Evolutionary conservation across 2,329 filamentous ascomycete species (phyloP), one percentile per base, ranked within the genome.

Genomic region (Colletotrichum sp.): DNA sequence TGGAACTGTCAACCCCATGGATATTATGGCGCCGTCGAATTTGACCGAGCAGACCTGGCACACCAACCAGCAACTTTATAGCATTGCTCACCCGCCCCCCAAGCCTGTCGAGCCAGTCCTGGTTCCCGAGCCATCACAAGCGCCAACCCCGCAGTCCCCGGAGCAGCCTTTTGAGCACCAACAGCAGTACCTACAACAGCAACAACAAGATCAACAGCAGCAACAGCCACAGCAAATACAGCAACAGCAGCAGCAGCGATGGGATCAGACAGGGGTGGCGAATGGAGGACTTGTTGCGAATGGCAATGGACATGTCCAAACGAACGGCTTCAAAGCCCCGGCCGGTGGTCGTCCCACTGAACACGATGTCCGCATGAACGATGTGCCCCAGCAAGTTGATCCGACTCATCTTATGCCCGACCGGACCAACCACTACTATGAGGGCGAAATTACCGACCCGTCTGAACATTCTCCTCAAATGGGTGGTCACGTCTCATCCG

Each of bases 1-100:
- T 5, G 88, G 87, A 39, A 90, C 88, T 6, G 88, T 89, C 12
- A 90, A 90, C 55, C 89, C 89, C 1, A 89, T 89, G 86, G 88
- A 89, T 65, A 87, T 90, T 34, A 90, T 90, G 89, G 87, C 85
- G 7, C 84, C 85, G 0, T 84, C 83, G 15, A 86, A 83, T 52
- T 78, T 80, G 10, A 80, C 82, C 32, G 85, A 86, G 76, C 83
- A 80, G 32, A 81, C 80, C 30, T 83, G 81, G 72, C 81, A 80
- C 76, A 78, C 83, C 21, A 79, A 84, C 30, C 83, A 84, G 52
- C 83, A 85, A 69, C 81, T 86, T 10, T 81, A 83, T 71, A 81
- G 82, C 65, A 80, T 85, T 26, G 80, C 83, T 66, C 39, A 73
- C 9, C 82, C 82, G 24, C 44, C 65, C 21, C 30, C n/a, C 6